A percentile compares a stretch with the other conserved stretches of the same genome.
Conservation (phyloP, 768 basidiomycete species). For the Postia placenta region DNA sequence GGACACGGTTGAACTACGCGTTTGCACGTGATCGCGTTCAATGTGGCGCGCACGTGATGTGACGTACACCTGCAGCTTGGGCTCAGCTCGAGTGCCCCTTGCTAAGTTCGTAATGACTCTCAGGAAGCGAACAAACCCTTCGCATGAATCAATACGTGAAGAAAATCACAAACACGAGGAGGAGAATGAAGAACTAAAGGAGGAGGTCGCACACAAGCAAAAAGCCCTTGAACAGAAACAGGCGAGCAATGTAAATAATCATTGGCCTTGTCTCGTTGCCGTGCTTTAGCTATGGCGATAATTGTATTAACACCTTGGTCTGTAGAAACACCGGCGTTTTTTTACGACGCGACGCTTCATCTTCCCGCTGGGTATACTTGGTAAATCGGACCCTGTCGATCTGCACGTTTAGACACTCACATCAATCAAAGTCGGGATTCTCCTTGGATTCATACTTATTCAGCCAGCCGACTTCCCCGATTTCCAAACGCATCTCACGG, state of each 20-base stretch:
- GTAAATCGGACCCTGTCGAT: slow-evolving; percentile 23
- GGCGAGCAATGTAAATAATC: too few relatives aligned
- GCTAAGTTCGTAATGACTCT: too few relatives aligned
- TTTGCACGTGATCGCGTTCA: slow-evolving; percentile 13
- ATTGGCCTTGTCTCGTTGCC: too few relatives aligned
- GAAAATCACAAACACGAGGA: too few relatives aligned
- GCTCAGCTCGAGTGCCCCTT: too few relatives aligned
- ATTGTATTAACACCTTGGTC: neutral
- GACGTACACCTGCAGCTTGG: too few relatives aligned
- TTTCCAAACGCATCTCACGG: slow-evolving; percentile 59
- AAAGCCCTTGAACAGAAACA: too few relatives aligned
- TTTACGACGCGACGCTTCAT: slow-evolving; percentile 44
- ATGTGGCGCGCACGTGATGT: too few relatives aligned
- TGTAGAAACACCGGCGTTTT: slow-evolving; percentile 16
- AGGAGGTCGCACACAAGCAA: slow-evolving; percentile 2
- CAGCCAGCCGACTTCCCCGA: slow-evolving; percentile 62
- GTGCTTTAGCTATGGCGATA: too few relatives aligned
- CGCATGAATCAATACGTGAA: too few relatives aligned
- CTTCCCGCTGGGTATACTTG: slow-evolving; percentile 66
- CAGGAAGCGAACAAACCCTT: too few relatives aligned
- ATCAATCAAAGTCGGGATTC: slow-evolving; percentile 48
- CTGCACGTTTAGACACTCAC: neutral
- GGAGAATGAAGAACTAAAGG: slow-evolving; percentile 1
- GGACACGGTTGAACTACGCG: slow-evolving; percentile 14
- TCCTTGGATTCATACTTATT: slow-evolving; percentile 59